Evolutionary conservation across 192 early-diverging fungal species (phyloP).

Genomic region (Physocladia obscura): DNA sequence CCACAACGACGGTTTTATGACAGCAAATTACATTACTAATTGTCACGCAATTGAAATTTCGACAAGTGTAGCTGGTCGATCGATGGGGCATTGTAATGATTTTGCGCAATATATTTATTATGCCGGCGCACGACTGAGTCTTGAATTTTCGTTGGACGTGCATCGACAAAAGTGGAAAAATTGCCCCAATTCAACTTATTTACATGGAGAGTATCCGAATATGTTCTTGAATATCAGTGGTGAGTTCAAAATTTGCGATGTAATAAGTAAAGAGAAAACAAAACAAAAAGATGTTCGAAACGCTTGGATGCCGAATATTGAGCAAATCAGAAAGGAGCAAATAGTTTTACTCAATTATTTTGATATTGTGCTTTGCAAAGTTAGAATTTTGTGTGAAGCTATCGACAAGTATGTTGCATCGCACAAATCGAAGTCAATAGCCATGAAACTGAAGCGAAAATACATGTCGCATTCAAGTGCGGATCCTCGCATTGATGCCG

Average conservation of each 20-base stretch:
- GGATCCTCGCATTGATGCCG: neutral
- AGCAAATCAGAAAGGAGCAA: neutral
- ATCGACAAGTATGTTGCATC: neutral
- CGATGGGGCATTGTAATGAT: constrained; percentile 17
- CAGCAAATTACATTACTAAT: neutral
- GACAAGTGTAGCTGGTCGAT: neutral
- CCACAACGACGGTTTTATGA: neutral
- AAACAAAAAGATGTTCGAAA: neutral
- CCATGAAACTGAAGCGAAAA: neutral
- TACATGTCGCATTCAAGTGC: constrained; percentile 23
- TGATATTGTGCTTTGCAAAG: neutral
- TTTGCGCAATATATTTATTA: constrained; percentile 13
- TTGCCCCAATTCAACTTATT: constrained; percentile 13
- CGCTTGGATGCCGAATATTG: neutral
- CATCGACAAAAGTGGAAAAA: neutral
- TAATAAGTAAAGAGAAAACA: too few relatives aligned
- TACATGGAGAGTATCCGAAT: constrained; percentile 19
- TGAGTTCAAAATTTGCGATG: too few relatives aligned
- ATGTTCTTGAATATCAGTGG: neutral
- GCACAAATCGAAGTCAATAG: neutral
- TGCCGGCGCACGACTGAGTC: neutral
- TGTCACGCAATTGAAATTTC: constrained; percentile 18
- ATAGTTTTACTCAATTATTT: neutral
- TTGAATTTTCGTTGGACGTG: neutral
- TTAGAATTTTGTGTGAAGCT: constrained; percentile 1